phyloP scores from a whole-genome alignment of 169 alveolate genomes.

The Eimeria brunetti region DNA sequence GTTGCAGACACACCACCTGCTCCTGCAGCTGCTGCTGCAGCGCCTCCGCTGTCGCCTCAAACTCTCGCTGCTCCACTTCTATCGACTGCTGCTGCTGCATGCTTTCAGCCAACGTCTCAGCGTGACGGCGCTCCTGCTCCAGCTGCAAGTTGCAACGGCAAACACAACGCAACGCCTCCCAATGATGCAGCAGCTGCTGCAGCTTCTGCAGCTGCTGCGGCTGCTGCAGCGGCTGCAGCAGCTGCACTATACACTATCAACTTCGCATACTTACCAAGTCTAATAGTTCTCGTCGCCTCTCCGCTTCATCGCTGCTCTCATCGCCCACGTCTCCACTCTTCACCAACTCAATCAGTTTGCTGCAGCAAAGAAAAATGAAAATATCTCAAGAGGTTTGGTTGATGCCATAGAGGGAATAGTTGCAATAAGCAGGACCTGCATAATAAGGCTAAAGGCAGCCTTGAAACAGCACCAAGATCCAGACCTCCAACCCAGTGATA shows the following conservation, averaged over 20 bases:
- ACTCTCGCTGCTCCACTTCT: slow-evolving; percentile 39
- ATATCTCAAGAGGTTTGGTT: neutral
- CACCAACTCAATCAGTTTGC: slow-evolving; percentile 40
- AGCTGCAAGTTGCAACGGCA: slow-evolving; percentile 16
- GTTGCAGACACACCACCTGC: slow-evolving; percentile 12
- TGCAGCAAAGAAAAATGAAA: neutral
- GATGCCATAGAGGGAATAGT: neutral
- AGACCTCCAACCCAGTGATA: no score
- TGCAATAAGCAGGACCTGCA: neutral
- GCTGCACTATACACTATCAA: neutral
- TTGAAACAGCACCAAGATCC: no score
- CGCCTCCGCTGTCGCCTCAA: slow-evolving; percentile 1
- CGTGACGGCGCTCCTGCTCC: slow-evolving; percentile 39
- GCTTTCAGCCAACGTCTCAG: neutral
- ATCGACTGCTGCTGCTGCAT: slow-evolving; percentile 19
- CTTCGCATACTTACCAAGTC: slow-evolving; percentile 9
- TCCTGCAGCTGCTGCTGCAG: slow-evolving; percentile 44
- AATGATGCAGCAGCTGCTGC: neutral
- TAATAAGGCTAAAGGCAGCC: neutral
- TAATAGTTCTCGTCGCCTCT: slow-evolving; percentile 20
- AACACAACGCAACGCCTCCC: neutral
- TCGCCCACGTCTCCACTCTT: neutral
- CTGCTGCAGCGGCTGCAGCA: neutral
- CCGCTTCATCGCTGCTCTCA: slow-evolving; percentile 41
- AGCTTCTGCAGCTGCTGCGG: neutral